These are phyloP conservation scores for Melampsora americana DNA, from an alignment of 1,284 basidiomycete genomes.

Conservation along the genomic window DNA sequence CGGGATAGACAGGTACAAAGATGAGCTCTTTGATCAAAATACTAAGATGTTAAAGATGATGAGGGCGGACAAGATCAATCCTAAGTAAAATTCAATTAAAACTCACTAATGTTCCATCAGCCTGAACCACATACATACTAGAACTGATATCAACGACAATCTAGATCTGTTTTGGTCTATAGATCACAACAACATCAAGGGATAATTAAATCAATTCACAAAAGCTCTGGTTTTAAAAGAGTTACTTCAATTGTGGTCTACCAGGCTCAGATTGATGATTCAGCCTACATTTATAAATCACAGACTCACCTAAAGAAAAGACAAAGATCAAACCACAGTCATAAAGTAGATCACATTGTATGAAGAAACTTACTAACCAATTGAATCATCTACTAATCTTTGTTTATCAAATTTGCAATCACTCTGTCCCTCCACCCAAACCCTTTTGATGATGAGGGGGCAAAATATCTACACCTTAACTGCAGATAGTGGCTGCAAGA, in stretches of 20 bases:
- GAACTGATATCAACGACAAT: slow-evolving; percentile 53
- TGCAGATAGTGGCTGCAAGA: too few species aligned
- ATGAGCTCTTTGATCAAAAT: too few species aligned
- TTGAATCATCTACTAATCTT: slow-evolving; percentile 53
- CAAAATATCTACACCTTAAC: too few species aligned
- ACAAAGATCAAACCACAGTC: slow-evolving; percentile 47
- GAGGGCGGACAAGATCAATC: neutral
- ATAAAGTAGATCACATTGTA: neutral
- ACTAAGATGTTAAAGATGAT: too few species aligned
- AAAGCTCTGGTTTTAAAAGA: too few species aligned
- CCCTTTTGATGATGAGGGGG: too few species aligned
- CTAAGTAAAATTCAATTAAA: slow-evolving; percentile 10
- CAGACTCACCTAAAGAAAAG: slow-evolving; percentile 46
- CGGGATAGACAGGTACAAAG: too few species aligned
- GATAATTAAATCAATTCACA: too few species aligned
- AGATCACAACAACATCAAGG: slow-evolving; percentile 43
- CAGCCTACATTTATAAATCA: neutral
- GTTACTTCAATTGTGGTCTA: neutral
- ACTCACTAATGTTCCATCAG: slow-evolving; percentile 51
- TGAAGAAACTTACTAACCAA: slow-evolving; percentile 54
- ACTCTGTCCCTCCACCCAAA: slow-evolving; percentile 54
- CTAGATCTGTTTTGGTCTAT: slow-evolving; percentile 55
- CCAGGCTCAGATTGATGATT: neutral
- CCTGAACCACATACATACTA: slow-evolving; percentile 53
- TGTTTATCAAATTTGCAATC: slow-evolving; percentile 56